Evolutionary conservation across 1,139 yeast genomes (phyloP).

Genomic region (Saccharomyces hybrid): DNA sequence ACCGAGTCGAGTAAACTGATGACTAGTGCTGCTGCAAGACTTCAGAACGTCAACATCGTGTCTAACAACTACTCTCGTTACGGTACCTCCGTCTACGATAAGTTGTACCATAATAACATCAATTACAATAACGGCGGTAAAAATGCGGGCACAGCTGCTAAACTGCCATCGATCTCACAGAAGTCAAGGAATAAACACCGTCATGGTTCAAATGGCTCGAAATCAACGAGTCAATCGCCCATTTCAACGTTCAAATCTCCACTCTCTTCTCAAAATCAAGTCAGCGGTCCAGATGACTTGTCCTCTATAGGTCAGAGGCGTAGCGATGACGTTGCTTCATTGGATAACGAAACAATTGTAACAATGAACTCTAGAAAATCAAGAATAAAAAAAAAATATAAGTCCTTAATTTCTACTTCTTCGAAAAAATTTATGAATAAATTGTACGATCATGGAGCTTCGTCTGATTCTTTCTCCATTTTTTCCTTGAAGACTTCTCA

Average conservation of each 20-base stretch:
- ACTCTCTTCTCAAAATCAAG: not conserved
- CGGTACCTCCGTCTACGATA: constrained; percentile 27
- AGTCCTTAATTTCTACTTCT: constrained; percentile 21
- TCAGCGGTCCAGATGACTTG: not conserved
- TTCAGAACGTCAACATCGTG: constrained; percentile 18
- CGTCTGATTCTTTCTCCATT: constrained; percentile 18
- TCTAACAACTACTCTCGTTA: constrained; percentile 26
- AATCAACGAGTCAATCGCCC: not conserved
- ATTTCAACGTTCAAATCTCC: not conserved
- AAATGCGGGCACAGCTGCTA: not conserved
- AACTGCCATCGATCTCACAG: not conserved
- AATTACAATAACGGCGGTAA: not conserved
- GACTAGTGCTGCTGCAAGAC: not conserved
- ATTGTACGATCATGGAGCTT: constrained; percentile 15
- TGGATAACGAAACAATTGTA: constrained; percentile 10
- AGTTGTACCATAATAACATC: constrained; percentile 15
- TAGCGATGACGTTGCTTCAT: not conserved
- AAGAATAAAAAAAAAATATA: constrained; percentile 21
- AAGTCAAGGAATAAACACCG: not conserved
- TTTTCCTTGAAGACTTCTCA: constrained; percentile 21
- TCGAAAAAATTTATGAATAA: constrained; percentile 22
- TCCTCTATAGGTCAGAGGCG: not conserved
- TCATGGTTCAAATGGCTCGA: not conserved
- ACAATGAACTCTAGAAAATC: constrained; percentile 13
- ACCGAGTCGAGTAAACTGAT: not conserved